Evolutionary conservation across 371 early-diverging fungal species (phyloP), one percentile per base, ranked within the genome.

Genomic region (Globomyces sp.): DNA sequence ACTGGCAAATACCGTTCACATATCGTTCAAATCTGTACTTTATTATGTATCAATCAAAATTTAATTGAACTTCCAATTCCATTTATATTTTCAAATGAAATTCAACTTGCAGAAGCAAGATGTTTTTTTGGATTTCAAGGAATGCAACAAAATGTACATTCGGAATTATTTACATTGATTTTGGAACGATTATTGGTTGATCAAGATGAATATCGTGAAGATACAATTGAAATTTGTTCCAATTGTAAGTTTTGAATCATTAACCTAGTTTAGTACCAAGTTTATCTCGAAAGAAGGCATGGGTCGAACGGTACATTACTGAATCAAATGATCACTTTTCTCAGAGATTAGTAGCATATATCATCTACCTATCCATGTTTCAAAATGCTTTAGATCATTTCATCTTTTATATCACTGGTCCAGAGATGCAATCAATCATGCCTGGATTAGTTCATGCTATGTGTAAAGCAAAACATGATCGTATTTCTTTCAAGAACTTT

Each of bases 111-210:
- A 43, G 80, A 80, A 69, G 77, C 77, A 9, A 69, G 80, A 40
- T 76, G 75, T 70, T 74, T 74, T 66, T 75, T 72, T 69, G 80
- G 80, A 5, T 80, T 76, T 64, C 75, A 76, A 39, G 68, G 74
- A 40, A 80, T 80, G 80, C 76, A 76, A 61, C 53, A 61, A 45
- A 77, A 80, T 68, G 74, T 78, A 48, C 80, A 80, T 63, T 5
- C 43, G 4, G 80, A 80, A 61, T 48, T 74, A 9, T 67, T 71
- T 52, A 57, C 62, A 42, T 67, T 77, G 5, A 8, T 74, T 24
- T 52, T 77, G 41, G 76, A 76, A 37, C 9, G 64, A 8, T 69
- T 76, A 48, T 39, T 11, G 8, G 41, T 51, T 2, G 36, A 52
- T 3, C 66, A 66, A 49, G 40, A 65, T 3, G 69, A 49, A n/a